Base-by-base conservation (phyloP, 805 yeast species). In the Wickerhamomyces queroliae region DNA sequence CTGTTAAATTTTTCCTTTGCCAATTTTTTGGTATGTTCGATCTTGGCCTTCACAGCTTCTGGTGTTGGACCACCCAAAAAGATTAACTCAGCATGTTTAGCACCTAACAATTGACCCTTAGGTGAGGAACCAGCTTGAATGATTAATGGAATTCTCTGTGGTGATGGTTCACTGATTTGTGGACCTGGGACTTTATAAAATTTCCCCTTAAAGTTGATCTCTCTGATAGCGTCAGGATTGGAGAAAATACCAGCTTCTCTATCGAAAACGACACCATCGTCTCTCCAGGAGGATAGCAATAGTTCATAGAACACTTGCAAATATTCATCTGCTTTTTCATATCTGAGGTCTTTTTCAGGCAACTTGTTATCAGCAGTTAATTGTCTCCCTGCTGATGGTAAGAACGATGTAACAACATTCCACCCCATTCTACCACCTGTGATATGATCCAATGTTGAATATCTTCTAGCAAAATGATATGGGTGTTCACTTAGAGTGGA, bases 361-460 rank as follows among this genome's bases (percentile, higher is more conserved):
- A 64, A 55, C 3, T 46, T 35, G 26, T 55, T 58, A 4, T 61
- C 62, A 36, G 63, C 64, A n/a, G 62, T 44, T 18, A 63, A 47
- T 41, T 65, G 63, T 43, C 63, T 50, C 7, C 70, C 63, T 6
- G 72, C 72, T 45, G 65, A 56, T 39, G 67, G 69, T 39, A 66
- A 49, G 37, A 66, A 64, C 4, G 69, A 62, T 7, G 70, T 61
- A 25, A 67, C 72, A 16, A 67, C 59, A 42, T 67, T 67, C 72
- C 72, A 67, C 16, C 72, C 72, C 35, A 67, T 47, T 43, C 72
- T 56, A 12, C 72, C 72, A 16, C 55, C 54, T 4, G 69, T 57
- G 36, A 67, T 57, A 37, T 67, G 68, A 43, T 67, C 72, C 32
- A 67, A 52, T 2, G 72, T 67, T 7, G 70, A 66, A 34, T 63